Base-by-base conservation (phyloP, 495 filamentous ascomycete species). In the Podospora pseudopauciseta region DNA sequence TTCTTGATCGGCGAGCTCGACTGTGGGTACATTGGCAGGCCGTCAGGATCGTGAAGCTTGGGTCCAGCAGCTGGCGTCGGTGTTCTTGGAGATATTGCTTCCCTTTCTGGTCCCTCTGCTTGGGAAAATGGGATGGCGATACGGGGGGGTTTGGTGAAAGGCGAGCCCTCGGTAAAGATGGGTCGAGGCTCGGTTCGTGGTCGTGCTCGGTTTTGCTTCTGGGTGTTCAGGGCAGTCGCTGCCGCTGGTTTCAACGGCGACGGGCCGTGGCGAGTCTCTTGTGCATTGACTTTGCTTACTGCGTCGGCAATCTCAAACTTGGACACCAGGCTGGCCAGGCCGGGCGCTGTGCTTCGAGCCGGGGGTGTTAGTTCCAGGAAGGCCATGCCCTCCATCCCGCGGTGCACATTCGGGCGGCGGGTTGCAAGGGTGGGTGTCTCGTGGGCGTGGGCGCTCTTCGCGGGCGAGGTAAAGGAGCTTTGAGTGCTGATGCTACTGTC, bases 261-360 rank as follows among this genome's bases (percentile, higher is more conserved):
- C 27, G 66, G 56, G 27, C 68, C 39, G 63, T 64, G 19, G 55
- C 28, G 28, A 28, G 61, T 26, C 19, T 54, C 19, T 64, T 66
- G 65, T 61, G 62, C 23, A 55, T 77, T 70, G 58, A 65, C 58
- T 63, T 58, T 73, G 32, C 72, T 79, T 18, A 78, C 71, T 5
- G 76, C 72, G 64, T 80, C 77, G 28, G 82, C 72, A 1, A 74
- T 70, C 68, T 83, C 80, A 30, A 81, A 84, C 23, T 76, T 82
- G 49, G 79, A 80, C 26, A 81, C 71, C 15, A 82, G 70, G 7
- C 75, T 68, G 15, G 73, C 73, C 15, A 84, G 66, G 4, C 63
- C 72, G 68, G 39, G 70, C 49, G 61, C 61, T 13, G 61, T 28
- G 32, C 32, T 32, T 63, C 61, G 30, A 26, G 5, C 68, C 65